Percentiles rank a stretch among this genome's conserved stretches.
phyloP scores from a whole-genome alignment of 306 rosid genomes.

The Pueraria montana region DNA sequence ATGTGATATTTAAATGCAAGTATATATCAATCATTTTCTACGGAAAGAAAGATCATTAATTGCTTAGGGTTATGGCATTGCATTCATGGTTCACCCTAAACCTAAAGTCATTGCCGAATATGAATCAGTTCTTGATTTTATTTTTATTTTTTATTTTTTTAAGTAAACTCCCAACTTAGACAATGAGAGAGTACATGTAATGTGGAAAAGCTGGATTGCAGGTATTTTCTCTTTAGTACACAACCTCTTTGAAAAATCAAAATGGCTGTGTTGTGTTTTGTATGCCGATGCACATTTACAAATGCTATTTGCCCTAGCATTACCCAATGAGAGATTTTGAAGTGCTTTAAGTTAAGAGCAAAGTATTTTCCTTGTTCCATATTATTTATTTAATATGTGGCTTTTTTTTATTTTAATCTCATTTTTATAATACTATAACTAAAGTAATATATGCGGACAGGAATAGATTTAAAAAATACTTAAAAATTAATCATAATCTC shows the following conservation, averaged over 20 bases:
- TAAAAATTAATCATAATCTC: too few relatives aligned
- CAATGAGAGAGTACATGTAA: not conserved
- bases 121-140: not conserved
- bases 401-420: too few relatives aligned
- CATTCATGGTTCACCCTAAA: not conserved
- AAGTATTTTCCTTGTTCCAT: too few relatives aligned
- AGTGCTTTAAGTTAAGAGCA: too few relatives aligned
- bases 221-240: not conserved
- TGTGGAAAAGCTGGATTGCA: not conserved
- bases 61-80: conserved; percentile 1
- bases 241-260: not conserved
- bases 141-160: too few relatives aligned
- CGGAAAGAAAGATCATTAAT: not conserved
- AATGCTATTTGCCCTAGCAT: too few relatives aligned
- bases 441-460: too few relatives aligned
- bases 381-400: too few relatives aligned
- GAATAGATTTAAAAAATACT: too few relatives aligned
- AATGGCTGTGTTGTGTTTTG: not conserved
- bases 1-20: conserved; percentile 3
- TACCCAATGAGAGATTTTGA: too few relatives aligned
- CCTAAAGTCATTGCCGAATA: not conserved
- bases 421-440: too few relatives aligned
- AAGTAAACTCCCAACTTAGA: conserved; percentile 12
- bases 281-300: too few relatives aligned
- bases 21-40: conserved; percentile 13